Base-by-base conservation (phyloP, 805 yeast species). In the Myxozyma vanderwaltii region DNA sequence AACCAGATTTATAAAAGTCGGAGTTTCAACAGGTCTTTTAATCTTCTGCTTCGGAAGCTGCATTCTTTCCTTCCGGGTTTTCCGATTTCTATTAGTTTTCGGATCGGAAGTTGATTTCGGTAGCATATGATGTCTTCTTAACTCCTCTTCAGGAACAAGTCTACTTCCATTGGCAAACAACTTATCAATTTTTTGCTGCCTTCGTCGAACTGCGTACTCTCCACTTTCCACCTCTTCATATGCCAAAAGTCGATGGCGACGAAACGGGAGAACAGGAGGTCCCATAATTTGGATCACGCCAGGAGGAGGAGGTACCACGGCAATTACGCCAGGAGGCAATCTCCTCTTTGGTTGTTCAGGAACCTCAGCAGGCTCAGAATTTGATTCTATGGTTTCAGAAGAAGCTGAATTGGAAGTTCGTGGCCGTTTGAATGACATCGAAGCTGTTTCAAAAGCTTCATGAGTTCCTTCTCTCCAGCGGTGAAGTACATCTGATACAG, bases 381-480 rank as follows among this genome's bases (percentile, higher is more conserved):
- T n/a, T 2, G 43, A 21, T 8, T 38, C 15, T 17, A 15, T 33
- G 19, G 24, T 39, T 17, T 24, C 36, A 29, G 26, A 6, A 19
- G 36, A 19, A 6, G n/a, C n/a, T n/a, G 41, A 17, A 6, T 13
- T 41, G 1, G 39, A n/a, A 10, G 41, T 23, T 6, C 36, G 17
- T 10, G 19, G 23, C 6, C 52, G 33, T 15, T 38, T n/a, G 46
- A 60, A 58, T 8, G 51, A 17, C 49, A 47, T 4, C 3, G 49
- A 17, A 17, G 67, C 63, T 5, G 60, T 51, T 29, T 54, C 56
- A 40, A 63, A 64, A 13, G 61, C 65, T 26, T 53, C 65, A 29
- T 61, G 61, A 4, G 67, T 56, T 5, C 67, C 67, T 39, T 57
- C 59, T 15, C 63, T 21, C 67, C 67, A 64, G 19, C 44, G 44